Evolutionary conservation across 805 yeast species (phyloP).

Genomic region (Wickerhamomyces hampshirensis): DNA sequence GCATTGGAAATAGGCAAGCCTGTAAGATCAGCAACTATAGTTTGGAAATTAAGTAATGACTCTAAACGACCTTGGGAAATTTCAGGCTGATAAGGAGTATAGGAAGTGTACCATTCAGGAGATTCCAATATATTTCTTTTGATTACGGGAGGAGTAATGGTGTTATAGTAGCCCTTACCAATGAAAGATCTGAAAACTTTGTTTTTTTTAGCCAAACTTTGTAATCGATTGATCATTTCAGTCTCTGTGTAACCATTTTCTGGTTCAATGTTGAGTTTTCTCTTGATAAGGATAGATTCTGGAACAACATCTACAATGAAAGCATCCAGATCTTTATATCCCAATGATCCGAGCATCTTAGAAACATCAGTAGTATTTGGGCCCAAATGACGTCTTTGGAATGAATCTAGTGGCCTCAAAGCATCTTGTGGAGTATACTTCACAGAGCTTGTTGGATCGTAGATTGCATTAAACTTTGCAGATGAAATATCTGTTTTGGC

Average conservation of each 20-base stretch:
- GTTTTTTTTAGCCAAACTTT: constrained; percentile 70
- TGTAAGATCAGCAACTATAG: constrained; percentile 84
- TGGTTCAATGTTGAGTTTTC: constrained; percentile 67
- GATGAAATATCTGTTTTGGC: constrained; percentile 51
- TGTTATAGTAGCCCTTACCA: constrained; percentile 94
- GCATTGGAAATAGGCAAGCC: constrained; percentile 96
- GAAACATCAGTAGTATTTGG: constrained; percentile 60
- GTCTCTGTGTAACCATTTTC: constrained; percentile 73
- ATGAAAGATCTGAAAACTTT: constrained; percentile 69
- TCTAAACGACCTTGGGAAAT: constrained; percentile 95
- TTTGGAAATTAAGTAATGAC: constrained; percentile 85
- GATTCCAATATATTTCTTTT: constrained; percentile 88
- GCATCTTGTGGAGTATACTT: constrained; percentile 10
- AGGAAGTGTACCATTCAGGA: constrained; percentile 98
- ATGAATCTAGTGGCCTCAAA: constrained; percentile 61
- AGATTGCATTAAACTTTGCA: constrained; percentile 42
- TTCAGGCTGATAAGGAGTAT: constrained; percentile 98
- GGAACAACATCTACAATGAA: constrained; percentile 79
- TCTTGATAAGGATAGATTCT: constrained; percentile 59
- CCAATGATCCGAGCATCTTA: constrained; percentile 62
- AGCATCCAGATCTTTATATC: constrained; percentile 60
- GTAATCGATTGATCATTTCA: constrained; percentile 67
- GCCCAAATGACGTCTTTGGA: constrained; percentile 88
- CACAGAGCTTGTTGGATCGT: constrained; percentile 32
- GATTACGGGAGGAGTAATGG: constrained; percentile 84